Percentiles rank a stretch among this genome's conserved stretches.
These are phyloP conservation scores for Backusella circina DNA, from an alignment of 192 early-diverging fungal genomes.

Conservation along the genomic window DNA sequence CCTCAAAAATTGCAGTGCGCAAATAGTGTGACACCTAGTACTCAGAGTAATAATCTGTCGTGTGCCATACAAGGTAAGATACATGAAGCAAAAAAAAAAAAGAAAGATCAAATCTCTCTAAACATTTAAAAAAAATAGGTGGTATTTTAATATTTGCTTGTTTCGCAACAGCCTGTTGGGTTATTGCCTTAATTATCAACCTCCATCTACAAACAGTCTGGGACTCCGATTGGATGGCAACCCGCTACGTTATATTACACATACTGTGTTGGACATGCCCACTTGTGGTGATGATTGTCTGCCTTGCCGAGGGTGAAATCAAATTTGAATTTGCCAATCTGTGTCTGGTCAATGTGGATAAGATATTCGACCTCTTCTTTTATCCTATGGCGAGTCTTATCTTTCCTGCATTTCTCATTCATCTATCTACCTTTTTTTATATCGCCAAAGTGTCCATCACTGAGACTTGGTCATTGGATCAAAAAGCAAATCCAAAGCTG, in stretches of 20 bases:
- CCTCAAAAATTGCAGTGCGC: constrained; percentile 42
- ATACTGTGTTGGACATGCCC: constrained; percentile 46
- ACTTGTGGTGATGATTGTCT: constrained; percentile 28
- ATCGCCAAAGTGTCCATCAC: constrained; percentile 35
- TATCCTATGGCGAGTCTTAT: constrained; percentile 49
- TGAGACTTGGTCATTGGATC: constrained; percentile 18
- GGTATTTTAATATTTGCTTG: constrained; percentile 44
- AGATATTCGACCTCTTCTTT: constrained; percentile 42
- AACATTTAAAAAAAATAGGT: constrained; percentile 19
- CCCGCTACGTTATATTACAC: constrained; percentile 36
- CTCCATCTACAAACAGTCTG: constrained; percentile 52
- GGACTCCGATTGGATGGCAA: constrained; percentile 43
- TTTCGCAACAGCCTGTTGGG: constrained; percentile 40
- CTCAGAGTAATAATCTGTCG: constrained; percentile 42
- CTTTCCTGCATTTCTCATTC: constrained; percentile 44
- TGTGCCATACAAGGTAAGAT: constrained; percentile 52
- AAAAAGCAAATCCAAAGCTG: constrained; percentile 31
- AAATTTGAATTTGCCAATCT: constrained; percentile 48
- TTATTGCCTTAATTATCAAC: constrained; percentile 39
- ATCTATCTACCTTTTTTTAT: constrained; percentile 47
- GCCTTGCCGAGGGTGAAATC: constrained; percentile 33
- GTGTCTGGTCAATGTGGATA: constrained; percentile 40
- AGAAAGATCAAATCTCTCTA: background rate
- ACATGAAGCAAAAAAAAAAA: background rate
- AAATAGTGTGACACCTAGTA: constrained; percentile 30